Base-by-base conservation (phyloP, 1,284 basidiomycete genomes). In the Exsudoporus floridanus region DNA sequence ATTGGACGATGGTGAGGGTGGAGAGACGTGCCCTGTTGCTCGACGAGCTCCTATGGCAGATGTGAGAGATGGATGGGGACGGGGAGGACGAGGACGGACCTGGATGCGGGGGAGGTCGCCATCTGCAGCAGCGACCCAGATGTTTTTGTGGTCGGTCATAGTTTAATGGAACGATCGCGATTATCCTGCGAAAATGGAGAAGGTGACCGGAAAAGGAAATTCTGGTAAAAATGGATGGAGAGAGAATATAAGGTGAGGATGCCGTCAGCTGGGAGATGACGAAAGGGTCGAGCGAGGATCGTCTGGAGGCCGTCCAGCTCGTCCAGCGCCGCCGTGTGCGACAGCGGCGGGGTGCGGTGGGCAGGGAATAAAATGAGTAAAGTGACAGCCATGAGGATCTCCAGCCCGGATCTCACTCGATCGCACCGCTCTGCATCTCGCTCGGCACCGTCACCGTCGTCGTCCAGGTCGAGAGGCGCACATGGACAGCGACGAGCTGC, bases 111-210 rank as follows among this genome's bases (percentile, higher is more conserved):
- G 53, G 36, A 84, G 65, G 69, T 95, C 88, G 40, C 94, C 94
- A 67, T 96, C 92, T 25, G 83, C 86, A 1, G 93, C 90, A 25
- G 94, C 94, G 27, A 94, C 81, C 94, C 94, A 96, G 42, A 96
- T 86, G 72, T 96, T 95, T n/a, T n/a, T n/a, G n/a, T n/a, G n/a
- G n/a, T n/a, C n/a, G 21, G 62, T 25, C 63, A 67, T 69, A 0
- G 47, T 44, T 18, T 35, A 28, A 28, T 35, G 37, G 27, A n/a
- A 8, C 19, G 47, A 61, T 64, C 54, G 57, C 52, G 63, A 60
- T 65, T 60, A 52, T 63, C 59, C 47, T 34, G 38, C 7, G 34
- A 44, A 47, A 45, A 40, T 39, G 30, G 46, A 52, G 53, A 64
- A 63, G 61, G 5, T n/a, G 1, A 3, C 57, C 46, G 1, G 42